phyloP scores from a whole-genome alignment of 352 stramenopile genomes.

The Phytophthora sp. region DNA sequence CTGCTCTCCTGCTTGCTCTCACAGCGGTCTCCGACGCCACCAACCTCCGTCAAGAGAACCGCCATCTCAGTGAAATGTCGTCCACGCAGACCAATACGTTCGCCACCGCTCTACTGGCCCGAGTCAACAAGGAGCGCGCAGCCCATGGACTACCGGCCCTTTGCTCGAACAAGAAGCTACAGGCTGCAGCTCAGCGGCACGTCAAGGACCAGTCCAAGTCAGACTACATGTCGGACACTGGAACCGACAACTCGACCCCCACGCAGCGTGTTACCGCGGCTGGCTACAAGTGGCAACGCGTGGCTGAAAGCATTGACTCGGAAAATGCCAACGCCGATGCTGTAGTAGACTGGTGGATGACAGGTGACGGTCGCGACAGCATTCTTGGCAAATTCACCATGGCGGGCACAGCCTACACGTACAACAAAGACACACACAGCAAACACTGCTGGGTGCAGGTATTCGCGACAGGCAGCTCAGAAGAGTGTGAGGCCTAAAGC shows the following conservation, averaged over 20 bases:
- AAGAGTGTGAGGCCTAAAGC: slow-evolving; percentile 28
- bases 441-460: slow-evolving; percentile 63
- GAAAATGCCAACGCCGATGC: slow-evolving; percentile 26
- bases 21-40: slow-evolving; percentile 2
- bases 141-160: slow-evolving; percentile 34
- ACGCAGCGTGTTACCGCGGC: slow-evolving; percentile 36
- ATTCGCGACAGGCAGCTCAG: slow-evolving; percentile 39
- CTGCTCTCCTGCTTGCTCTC: slow-evolving; percentile 9
- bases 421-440: slow-evolving; percentile 34
- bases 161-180: too few species aligned
- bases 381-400: slow-evolving; percentile 43
- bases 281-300: slow-evolving; percentile 52
- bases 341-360: slow-evolving; percentile 45
- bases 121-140: slow-evolving; percentile 49
- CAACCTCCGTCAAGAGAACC: slow-evolving; percentile 23
- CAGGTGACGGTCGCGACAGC: slow-evolving; percentile 19
- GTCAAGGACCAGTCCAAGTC: slow-evolving; percentile 14
- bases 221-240: slow-evolving; percentile 42
- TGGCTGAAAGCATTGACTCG: slow-evolving; percentile 41
- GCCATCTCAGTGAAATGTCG: slow-evolving; percentile 13
- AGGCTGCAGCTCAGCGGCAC: slow-evolving; percentile 17
- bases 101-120: slow-evolving; percentile 31
- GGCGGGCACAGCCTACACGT: slow-evolving; percentile 42
- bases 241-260: slow-evolving; percentile 43
- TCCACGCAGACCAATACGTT: slow-evolving; percentile 15